Evolutionary conservation across 2,329 filamentous ascomycete species (phyloP), one percentile per base, ranked within the genome.

Genomic region (Microsporum audouinii): DNA sequence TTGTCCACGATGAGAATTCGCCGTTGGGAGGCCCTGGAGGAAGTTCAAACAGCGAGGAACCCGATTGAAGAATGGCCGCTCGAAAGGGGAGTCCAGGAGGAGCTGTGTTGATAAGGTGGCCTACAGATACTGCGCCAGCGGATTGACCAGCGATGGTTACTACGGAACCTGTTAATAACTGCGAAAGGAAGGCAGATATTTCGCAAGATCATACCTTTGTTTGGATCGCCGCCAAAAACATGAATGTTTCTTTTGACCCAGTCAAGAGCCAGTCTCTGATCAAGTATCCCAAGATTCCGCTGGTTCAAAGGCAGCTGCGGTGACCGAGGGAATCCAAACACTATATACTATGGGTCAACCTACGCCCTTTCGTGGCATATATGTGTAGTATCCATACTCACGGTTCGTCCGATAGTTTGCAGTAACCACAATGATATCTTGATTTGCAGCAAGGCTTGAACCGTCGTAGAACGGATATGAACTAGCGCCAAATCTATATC

Each of bases 241-340:
- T 78, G 71, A 59, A 84, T 82, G 63, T 82, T 72, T 47, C 77
- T 67, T 60, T 80, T 76, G 2, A 85, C 75, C 83, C 83, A 86
- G 65, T 83, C 73, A 6, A 86, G 71, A 33, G 80, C 81, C n/a
- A 82, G 72, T 8, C 80, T 75, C 67, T 85, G 82, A 62, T 84
- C 81, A 59, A 78, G 72, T 0, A 83, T 70, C 2, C 75, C 81
- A 8, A 89, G 71, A 68, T 91, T 92, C 2, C 84, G 53, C 27
- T 57, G 3, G 29, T 49, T 39, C 12, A 49, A 14, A 8, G 60
- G 59, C 12, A 60, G 49, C 36, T 58, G 56, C 36, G 56, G 36
- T 43, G 56, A 41, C 14, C 39, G 23, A n/a, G 55, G 29, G 8
- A 61, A 61, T 4, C 60, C 60, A 58, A 61, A 61, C 34, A 57